Conservation (phyloP, 2,329 filamentous ascomycete species). For the Ascochyta pisi region DNA sequence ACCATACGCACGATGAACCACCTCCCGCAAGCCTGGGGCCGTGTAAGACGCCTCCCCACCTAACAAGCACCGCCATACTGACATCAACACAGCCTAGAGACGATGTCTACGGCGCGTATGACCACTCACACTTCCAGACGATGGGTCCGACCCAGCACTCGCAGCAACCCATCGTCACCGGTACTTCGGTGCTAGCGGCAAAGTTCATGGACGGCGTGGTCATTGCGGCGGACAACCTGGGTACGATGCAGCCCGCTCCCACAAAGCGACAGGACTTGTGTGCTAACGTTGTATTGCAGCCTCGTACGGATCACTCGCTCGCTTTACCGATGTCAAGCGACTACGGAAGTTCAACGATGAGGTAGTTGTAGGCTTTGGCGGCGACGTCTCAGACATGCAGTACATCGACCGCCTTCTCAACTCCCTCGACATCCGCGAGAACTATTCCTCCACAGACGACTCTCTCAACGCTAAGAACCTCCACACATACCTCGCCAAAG, state of each 20-base stretch:
- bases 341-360: constrained; percentile 86
- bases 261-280: neutral
- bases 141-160: constrained; percentile 77
- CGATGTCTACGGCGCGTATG: constrained; percentile 94
- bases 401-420: constrained; percentile 91
- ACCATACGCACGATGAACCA: constrained; percentile 63
- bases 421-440: constrained; percentile 86
- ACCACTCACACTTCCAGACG: constrained; percentile 80
- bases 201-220: constrained; percentile 98
- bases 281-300: constrained; percentile 60
- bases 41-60: constrained; percentile 55
- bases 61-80: constrained; percentile 24
- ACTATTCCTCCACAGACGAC: constrained; percentile 69
- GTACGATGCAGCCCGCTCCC: constrained; percentile 56
- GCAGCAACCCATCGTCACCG: constrained; percentile 91
- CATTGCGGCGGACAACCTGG: constrained; percentile 95
- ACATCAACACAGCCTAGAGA: constrained; percentile 77
- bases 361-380: constrained; percentile 89
- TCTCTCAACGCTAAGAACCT: constrained; percentile 88
- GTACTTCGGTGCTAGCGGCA: constrained; percentile 91
- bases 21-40: constrained; percentile 70
- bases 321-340: constrained; percentile 96
- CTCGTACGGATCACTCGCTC: constrained; percentile 93
- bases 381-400: constrained; percentile 99
- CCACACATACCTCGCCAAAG: constrained; percentile 94